Evolutionary conservation across 2,329 filamentous ascomycete genomes (phyloP), one percentile per base, ranked within the genome.

Genomic region (Helminthosporium solani): DNA sequence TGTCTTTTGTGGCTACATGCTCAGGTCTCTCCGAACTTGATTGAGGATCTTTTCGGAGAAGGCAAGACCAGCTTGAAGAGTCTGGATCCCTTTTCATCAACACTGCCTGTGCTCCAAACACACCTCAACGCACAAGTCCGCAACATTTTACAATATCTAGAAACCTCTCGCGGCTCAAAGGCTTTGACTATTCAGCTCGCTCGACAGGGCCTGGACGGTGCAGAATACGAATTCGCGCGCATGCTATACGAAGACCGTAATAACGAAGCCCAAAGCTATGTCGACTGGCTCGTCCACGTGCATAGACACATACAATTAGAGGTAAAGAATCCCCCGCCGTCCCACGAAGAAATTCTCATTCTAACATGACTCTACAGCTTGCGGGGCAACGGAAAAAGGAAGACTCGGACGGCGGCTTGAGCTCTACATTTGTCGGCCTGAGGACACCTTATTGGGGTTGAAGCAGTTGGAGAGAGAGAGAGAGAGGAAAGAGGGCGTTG

Each of bases 191-290:
- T 99, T 38, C 94, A 97, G 72, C 78, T 99, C 38, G 94, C 94
- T 7, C 77, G 94, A 47, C 94, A 97, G 71, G 91, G 91, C 0
- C 78, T 97, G 3, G 94, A 99, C 64, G 94, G 94, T 1, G 89
- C 91, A 2, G 94, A 99, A 70, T 97, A 90, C 63, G 94, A 99
- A 71, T 99, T 97, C 75, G 94, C 94, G 7, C 79, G 91, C 42
- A 77, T 95, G 72, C 72, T 99, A 56, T 84, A 96, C 25, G 94
- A 99, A 73, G 94, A 99, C 66, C 82, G 94, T 55, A 97, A 97
- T 70, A 96, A 96, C 58, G 94, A 99, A 74, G 94, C 94, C 28
- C 91, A 95, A 73, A 95, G 88, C 67, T 99, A 97, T 71, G 94
- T 97, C 27, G 94, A 99, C 73, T 99, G 94, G 94, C 78, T 99